Base-by-base conservation (phyloP, 2,329 filamentous ascomycete genomes). In the Aotearoamyces nothofagi region DNA sequence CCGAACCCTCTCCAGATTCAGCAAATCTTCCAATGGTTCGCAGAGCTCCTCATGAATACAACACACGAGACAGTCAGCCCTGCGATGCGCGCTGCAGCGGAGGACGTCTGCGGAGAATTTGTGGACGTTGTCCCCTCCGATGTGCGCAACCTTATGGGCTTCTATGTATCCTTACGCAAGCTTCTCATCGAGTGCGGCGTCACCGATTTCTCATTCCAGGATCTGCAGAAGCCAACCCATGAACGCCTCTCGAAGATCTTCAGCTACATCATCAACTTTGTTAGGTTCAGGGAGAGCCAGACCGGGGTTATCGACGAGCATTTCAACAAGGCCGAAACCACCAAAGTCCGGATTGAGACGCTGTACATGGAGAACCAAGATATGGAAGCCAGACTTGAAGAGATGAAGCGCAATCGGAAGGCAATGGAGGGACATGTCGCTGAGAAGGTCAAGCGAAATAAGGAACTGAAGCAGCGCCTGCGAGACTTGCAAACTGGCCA, bases 251-350 rank as follows among this genome's bases (percentile, higher is more conserved):
- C 87, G 46, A 92, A 90, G 58, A 92, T 96, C 46, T 90, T 98
- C 52, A 92, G 82, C 39, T 94, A 94, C 55, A 70, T 96, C 39
- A 98, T 98, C 61, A 98, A 98, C 57, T 98, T 98, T 55, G 86
- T 96, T 41, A 76, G 90, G 30, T 98, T 96, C 57, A 79, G 90
- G 43, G 86, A 94, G 57, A 84, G 78, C 37, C 87, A 96, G 54
- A 92, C 84, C 1, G 61, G 63, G 22, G 73, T 90, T 16, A 93
- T 96, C 39, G 86, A 94, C 50, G 73, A 92, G 51, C 80, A 96
- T 55, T 90, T 90, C 59, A 90, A 93, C 60, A 86, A 82, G 45
- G 71, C 80, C 9, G 83, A 94, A 54, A 71, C 69, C 34, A 86
- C 80, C 2, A 94, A 93, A 56, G 63, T 76, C 29, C 73, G 79